Conservation (phyloP, 257 asterid species). For the Fraxinus americana region DNA sequence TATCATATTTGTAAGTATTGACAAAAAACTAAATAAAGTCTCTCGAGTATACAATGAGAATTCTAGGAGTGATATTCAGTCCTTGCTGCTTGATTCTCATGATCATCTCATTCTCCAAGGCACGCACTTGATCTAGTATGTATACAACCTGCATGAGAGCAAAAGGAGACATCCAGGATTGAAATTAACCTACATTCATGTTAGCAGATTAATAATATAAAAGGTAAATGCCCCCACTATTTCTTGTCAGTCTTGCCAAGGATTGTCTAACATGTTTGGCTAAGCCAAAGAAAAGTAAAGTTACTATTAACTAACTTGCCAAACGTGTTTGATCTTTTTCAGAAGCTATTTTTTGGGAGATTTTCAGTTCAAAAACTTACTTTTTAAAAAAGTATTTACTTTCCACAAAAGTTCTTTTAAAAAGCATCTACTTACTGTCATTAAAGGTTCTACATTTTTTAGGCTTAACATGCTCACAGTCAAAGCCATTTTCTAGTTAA, state of each 20-base stretch:
- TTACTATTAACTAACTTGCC: neutral
- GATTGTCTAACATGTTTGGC: neutral
- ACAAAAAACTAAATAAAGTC: constrained; percentile 3
- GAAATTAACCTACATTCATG: neutral
- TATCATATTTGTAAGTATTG: constrained; percentile 1
- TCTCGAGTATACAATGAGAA: constrained; percentile 63
- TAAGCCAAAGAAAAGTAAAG: neutral
- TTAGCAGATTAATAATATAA: neutral
- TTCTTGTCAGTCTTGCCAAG: neutral
- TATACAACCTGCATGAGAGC: constrained; percentile 67
- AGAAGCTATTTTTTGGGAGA: neutral
- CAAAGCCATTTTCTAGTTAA: no score
- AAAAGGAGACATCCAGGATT: neutral
- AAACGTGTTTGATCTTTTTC: neutral
- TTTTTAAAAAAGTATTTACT: no score
- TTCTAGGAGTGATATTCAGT: constrained; percentile 70
- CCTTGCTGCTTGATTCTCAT: constrained; percentile 87
- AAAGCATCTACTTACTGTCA: no score
- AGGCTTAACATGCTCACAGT: neutral
- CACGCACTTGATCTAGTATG: constrained; percentile 97
- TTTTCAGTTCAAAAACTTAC: no score
- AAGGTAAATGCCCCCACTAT: neutral
- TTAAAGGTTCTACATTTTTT: no score
- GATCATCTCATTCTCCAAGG: constrained; percentile 93
- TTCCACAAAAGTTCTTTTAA: neutral